phyloP scores from a whole-genome alignment of 805 yeast genomes.

The Ogataea dorogensis region DNA sequence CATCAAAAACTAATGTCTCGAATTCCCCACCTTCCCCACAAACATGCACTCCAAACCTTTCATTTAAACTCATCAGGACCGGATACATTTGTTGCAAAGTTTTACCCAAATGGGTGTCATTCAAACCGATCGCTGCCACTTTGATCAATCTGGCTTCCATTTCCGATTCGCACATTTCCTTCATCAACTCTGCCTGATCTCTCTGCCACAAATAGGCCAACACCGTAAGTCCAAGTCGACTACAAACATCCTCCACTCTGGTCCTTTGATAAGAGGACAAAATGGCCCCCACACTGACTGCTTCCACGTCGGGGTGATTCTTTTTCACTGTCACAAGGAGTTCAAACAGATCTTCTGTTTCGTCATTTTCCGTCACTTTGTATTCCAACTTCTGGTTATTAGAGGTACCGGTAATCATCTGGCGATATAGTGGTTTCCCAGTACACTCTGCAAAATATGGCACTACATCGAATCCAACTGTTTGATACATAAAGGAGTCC shows the following conservation, averaged over 20 bases:
- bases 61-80: constrained; percentile 53
- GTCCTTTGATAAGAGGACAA: constrained; percentile 93
- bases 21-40: constrained; percentile 99
- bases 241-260: constrained; percentile 89
- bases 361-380: constrained; percentile 65
- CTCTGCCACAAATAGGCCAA: constrained; percentile 90
- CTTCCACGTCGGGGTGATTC: constrained; percentile 71
- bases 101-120: constrained; percentile 63
- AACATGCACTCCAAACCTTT: constrained; percentile 76
- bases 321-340: constrained; percentile 49
- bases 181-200: constrained; percentile 73
- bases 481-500: constrained; percentile 96
- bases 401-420: constrained; percentile 60
- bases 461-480: constrained; percentile 87
- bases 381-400: constrained; percentile 70
- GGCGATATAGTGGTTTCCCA: constrained; percentile 77
- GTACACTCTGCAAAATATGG: constrained; percentile 64
- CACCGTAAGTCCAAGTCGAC: constrained; percentile 62
- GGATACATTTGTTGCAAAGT: constrained; percentile 62
- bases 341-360: constrained; percentile 75
- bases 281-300: constrained; percentile 94
- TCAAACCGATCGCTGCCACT: constrained; percentile 90
- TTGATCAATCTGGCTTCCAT: constrained; percentile 84
- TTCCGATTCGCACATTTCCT: constrained; percentile 68
- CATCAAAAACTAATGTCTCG: constrained; percentile 88